Conservation (phyloP, 2,329 filamentous ascomycete species). For the Xylariaceae sp. region DNA sequence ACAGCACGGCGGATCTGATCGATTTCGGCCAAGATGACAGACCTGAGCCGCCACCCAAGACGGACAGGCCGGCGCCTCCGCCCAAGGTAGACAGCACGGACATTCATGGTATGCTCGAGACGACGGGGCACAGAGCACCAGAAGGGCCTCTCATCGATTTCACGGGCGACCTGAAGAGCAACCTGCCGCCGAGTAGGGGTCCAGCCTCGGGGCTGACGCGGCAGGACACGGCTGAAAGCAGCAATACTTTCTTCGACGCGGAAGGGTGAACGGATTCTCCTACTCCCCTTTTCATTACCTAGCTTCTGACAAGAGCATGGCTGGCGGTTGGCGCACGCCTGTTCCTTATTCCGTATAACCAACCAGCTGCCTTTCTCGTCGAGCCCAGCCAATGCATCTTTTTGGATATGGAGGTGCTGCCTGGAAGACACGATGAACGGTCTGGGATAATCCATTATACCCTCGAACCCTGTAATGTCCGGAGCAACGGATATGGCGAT, state of each 20-base stretch:
- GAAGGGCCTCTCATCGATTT: slow-evolving; percentile 51
- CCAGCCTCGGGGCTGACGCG: slow-evolving; percentile 18
- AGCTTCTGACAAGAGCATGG: too few relatives aligned
- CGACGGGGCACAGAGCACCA: slow-evolving; percentile 40
- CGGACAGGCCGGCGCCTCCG: slow-evolving; percentile 10
- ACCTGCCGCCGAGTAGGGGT: slow-evolving; percentile 27
- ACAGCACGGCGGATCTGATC: slow-evolving; percentile 40
- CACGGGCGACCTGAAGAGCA: slow-evolving; percentile 43
- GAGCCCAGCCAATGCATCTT: too few relatives aligned
- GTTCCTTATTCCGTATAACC: too few relatives aligned
- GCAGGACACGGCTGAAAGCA: slow-evolving; percentile 28
- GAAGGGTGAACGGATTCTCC: slow-evolving; percentile 15
- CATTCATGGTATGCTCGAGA: slow-evolving; percentile 35
- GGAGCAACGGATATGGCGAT: too few relatives aligned
- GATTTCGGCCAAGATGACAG: slow-evolving; percentile 45
- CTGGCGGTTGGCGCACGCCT: too few relatives aligned
- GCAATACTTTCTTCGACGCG: slow-evolving; percentile 34
- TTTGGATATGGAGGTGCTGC: too few relatives aligned
- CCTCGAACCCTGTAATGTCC: too few relatives aligned
- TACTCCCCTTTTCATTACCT: too few relatives aligned
- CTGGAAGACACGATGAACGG: too few relatives aligned
- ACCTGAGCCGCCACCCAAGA: slow-evolving; percentile 6
- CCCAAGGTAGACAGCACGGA: slow-evolving; percentile 16
- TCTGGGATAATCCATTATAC: too few relatives aligned
- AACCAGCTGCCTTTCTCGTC: too few relatives aligned